Conservation (phyloP, 2,329 filamentous ascomycete genomes). For the Colletotrichum incanum region DNA sequence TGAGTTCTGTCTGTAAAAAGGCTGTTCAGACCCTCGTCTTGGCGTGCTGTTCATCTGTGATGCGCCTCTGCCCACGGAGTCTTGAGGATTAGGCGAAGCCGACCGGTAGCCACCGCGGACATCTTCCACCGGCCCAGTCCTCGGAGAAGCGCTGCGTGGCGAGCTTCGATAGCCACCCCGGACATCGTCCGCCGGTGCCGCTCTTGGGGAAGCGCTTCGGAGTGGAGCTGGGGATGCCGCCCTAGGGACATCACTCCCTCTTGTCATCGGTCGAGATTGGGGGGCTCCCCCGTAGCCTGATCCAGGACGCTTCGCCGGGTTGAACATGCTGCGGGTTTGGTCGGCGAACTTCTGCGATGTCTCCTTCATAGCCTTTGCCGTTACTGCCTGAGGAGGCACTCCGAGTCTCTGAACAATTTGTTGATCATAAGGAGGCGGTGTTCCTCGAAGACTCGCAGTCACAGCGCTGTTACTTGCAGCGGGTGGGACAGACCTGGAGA, state of each 20-base stretch:
- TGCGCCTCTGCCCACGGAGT: slow-evolving; percentile 54
- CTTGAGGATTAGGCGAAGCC: slow-evolving; percentile 74
- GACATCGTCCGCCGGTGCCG: slow-evolving; percentile 65
- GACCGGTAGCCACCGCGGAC: slow-evolving; percentile 61
- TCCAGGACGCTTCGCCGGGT: slow-evolving; percentile 52
- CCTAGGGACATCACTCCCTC: slow-evolving; percentile 72
- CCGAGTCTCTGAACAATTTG: slow-evolving; percentile 83
- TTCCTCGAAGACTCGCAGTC: slow-evolving; percentile 76
- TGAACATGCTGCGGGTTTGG: slow-evolving; percentile 87
- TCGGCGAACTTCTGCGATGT: slow-evolving; percentile 90
- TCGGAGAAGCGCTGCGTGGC: slow-evolving; percentile 73
- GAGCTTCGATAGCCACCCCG: slow-evolving; percentile 63
- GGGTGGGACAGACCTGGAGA: slow-evolving; percentile 60
- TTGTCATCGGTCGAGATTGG: slow-evolving; percentile 71
- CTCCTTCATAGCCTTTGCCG: slow-evolving; percentile 95
- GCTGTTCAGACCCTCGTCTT: slow-evolving; percentile 58
- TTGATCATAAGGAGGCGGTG: slow-evolving; percentile 89
- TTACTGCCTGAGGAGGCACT: slow-evolving; percentile 92
- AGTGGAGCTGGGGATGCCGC: slow-evolving; percentile 79
- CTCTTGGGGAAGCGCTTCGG: slow-evolving; percentile 75
- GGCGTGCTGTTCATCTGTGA: slow-evolving; percentile 34
- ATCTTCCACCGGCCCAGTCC: slow-evolving; percentile 69
- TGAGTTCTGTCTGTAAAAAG: slow-evolving; percentile 68
- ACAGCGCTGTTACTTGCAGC: slow-evolving; percentile 59
- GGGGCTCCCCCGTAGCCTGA: slow-evolving; percentile 56